These are phyloP conservation scores for Cercospora canescens DNA, from an alignment of 2,329 filamentous ascomycete genomes.

Conservation along the genomic window DNA sequence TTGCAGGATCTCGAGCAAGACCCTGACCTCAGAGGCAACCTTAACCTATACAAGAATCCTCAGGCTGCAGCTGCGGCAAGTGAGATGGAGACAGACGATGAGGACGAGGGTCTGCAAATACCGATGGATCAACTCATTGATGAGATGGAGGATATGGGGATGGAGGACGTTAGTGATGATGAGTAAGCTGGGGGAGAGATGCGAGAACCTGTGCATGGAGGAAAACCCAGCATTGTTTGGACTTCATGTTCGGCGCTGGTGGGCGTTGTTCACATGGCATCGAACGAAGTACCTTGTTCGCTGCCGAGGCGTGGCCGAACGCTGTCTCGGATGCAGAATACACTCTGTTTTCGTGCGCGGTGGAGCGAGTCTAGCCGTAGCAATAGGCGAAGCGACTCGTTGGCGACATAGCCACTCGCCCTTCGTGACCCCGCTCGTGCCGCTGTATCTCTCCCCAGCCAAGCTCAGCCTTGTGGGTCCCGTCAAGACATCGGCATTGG, in stretches of 20 bases:
- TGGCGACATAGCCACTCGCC: background rate
- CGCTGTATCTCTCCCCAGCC: background rate
- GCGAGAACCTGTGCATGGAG: background rate
- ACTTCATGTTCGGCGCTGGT: background rate
- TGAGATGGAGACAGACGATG: constrained; percentile 56
- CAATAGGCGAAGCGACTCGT: background rate
- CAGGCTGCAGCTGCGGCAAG: constrained; percentile 60
- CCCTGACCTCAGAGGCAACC: constrained; percentile 76
- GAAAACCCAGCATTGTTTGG: background rate
- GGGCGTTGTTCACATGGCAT: background rate
- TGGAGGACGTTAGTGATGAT: constrained; percentile 54
- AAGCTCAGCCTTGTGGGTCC: constrained; percentile 5
- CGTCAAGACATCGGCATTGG: background rate
- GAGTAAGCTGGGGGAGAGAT: constrained; percentile 11
- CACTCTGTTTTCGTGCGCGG: background rate
- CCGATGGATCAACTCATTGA: constrained; percentile 69
- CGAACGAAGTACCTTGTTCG: background rate
- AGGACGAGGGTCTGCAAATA: constrained; percentile 53
- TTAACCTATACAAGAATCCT: constrained; percentile 81
- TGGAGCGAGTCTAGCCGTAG: background rate
- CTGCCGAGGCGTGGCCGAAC: background rate
- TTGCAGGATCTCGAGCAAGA: constrained; percentile 96
- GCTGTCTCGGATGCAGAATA: background rate
- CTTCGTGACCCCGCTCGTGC: background rate
- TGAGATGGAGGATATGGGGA: constrained; percentile 85